Evolutionary conservation across 495 filamentous ascomycete species (phyloP).

Genomic region (Cudoniella acicularis): DNA sequence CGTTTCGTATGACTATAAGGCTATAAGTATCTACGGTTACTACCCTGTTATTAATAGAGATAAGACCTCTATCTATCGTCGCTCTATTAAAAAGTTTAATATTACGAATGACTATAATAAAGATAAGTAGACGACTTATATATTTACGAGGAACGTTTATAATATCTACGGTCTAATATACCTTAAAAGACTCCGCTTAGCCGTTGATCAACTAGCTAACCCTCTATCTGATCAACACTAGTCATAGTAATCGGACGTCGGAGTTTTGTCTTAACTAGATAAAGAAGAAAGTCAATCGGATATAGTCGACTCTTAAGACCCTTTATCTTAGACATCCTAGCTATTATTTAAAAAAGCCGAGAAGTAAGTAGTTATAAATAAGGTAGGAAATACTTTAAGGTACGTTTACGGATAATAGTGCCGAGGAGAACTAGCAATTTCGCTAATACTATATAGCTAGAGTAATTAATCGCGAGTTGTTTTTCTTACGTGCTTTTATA

Average conservation of each 20-base stretch:
- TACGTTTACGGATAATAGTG: neutral
- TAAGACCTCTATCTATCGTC: constrained; percentile 30
- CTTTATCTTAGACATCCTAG: constrained; percentile 3
- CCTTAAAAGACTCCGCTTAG: constrained; percentile 37
- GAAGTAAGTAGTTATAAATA: constrained; percentile 5
- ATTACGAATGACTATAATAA: constrained; percentile 30
- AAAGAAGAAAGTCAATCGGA: constrained; percentile 5
- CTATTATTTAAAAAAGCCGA: constrained; percentile 6
- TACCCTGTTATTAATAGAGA: constrained; percentile 31
- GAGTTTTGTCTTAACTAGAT: constrained; percentile 3
- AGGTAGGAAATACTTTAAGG: neutral
- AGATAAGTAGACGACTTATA: constrained; percentile 35
- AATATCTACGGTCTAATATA: constrained; percentile 38
- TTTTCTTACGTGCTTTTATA: neutral
- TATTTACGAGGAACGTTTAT: constrained; percentile 39
- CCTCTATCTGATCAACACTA: constrained; percentile 7
- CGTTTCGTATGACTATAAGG: constrained; percentile 39
- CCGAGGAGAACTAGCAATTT: neutral
- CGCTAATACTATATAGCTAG: neutral
- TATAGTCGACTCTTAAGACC: constrained; percentile 8
- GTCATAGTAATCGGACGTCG: neutral
- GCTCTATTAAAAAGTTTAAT: constrained; percentile 25
- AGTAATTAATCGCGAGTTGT: neutral
- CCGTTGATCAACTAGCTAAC: constrained; percentile 34
- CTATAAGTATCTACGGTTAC: constrained; percentile 37